Evolutionary conservation across 2,329 filamentous ascomycete species (phyloP).

Genomic region (Aspergillus hiratsukae): DNA sequence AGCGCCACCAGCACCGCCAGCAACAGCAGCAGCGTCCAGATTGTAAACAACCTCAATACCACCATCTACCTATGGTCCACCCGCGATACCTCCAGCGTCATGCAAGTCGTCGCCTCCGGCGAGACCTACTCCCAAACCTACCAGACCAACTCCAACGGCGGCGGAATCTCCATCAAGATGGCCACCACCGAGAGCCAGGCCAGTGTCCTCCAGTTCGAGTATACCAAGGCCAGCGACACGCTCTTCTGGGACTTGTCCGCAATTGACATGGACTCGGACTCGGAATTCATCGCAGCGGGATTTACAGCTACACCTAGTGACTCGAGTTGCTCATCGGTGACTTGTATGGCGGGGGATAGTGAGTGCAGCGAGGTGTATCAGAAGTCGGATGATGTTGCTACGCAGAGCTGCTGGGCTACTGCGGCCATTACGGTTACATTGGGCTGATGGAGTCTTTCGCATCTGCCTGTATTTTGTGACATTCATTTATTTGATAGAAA

Average conservation of each 20-base stretch:
- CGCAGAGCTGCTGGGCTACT: too few species aligned
- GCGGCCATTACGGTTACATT: too few species aligned
- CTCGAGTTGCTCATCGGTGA: constrained; percentile 17
- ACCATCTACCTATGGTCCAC: constrained; percentile 27
- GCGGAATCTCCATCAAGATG: constrained; percentile 32
- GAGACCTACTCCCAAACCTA: constrained; percentile 22
- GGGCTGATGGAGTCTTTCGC: too few species aligned
- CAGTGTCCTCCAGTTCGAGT: constrained; percentile 31
- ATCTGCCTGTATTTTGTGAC: too few species aligned
- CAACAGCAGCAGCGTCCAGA: constrained; percentile 14
- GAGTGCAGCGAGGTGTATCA: constrained; percentile 26
- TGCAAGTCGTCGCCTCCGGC: constrained; percentile 19
- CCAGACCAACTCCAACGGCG: constrained; percentile 26
- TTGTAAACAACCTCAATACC: constrained; percentile 23
- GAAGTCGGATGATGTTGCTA: constrained; percentile 18
- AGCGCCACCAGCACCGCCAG: not conserved
- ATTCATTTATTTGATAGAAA: too few species aligned
- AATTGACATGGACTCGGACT: constrained; percentile 23
- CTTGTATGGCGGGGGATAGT: constrained; percentile 22
- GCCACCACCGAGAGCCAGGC: constrained; percentile 14
- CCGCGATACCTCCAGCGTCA: constrained; percentile 13
- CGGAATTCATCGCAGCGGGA: constrained; percentile 17
- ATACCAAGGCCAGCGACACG: constrained; percentile 20
- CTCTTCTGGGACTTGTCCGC: constrained; percentile 31
- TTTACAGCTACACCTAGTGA: constrained; percentile 25